These are phyloP conservation scores for Fusarium drepaniforme DNA, from an alignment of 2,329 filamentous ascomycete genomes.

Conservation along the genomic window DNA sequence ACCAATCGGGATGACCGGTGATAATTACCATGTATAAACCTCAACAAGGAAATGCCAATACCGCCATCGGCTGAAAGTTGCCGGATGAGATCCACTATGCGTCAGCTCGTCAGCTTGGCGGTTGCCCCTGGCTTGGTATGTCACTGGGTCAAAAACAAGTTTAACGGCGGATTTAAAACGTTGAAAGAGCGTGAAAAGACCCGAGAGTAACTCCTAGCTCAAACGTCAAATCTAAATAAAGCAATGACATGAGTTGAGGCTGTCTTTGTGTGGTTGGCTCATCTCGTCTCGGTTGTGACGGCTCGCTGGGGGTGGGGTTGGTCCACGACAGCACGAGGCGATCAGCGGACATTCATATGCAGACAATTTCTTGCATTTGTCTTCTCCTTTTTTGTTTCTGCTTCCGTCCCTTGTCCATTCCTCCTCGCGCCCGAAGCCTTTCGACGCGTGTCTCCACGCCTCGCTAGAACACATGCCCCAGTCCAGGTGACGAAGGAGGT, in stretches of 20 bases:
- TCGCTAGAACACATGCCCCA: background rate
- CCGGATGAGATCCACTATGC: constrained; percentile 34
- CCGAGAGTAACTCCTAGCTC: background rate
- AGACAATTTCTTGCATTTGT: background rate
- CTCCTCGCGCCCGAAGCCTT: background rate
- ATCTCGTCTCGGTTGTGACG: background rate
- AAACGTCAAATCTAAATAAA: background rate
- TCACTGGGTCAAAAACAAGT: background rate
- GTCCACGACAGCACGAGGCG: background rate
- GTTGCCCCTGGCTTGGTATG: background rate
- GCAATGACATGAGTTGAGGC: background rate
- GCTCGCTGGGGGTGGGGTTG: background rate
- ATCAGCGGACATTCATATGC: background rate
- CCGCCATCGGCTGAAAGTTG: constrained; percentile 28
- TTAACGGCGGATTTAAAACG: background rate
- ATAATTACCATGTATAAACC: background rate
- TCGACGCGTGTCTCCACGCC: background rate
- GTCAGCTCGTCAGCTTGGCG: background rate
- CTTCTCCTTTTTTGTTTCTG: background rate
- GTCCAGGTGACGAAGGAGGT: background rate
- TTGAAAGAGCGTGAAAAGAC: background rate
- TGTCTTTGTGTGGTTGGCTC: background rate
- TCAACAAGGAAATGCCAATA: background rate
- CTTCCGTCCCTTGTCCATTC: background rate
- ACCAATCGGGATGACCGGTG: background rate